Evolutionary conservation across 345 rosid species (phyloP).

Genomic region (Diplotaxis tenuifolia): DNA sequence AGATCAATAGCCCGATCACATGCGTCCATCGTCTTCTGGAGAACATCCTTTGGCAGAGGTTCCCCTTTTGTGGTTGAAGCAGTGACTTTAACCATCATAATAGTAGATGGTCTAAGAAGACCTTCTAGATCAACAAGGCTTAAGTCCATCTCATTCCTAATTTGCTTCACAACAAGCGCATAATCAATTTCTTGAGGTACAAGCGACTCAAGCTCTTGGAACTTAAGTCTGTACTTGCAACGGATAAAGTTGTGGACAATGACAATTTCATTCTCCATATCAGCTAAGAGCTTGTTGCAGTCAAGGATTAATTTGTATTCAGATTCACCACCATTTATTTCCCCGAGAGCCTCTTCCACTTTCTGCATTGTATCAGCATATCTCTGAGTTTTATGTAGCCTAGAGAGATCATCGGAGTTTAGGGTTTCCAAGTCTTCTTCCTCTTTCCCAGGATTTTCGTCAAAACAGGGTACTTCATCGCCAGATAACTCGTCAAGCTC

Average conservation of each 20-base stretch:
- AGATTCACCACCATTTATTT: slow-evolving; percentile 87
- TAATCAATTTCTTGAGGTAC: slow-evolving; percentile 96
- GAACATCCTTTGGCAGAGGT: no score
- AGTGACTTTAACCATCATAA: slow-evolving; percentile 49
- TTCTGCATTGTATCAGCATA: slow-evolving; percentile 79
- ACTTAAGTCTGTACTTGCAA: slow-evolving; percentile 77
- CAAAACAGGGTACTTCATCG: no score
- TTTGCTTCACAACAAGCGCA: slow-evolving; percentile 87
- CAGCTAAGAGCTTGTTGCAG: slow-evolving; percentile 80
- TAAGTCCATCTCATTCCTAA: slow-evolving; percentile 86
- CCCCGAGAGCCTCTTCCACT: slow-evolving; percentile 76
- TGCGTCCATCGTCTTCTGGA: no score
- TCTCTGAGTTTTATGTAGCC: slow-evolving; percentile 80
- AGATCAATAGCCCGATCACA: no score
- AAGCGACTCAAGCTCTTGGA: slow-evolving; percentile 90
- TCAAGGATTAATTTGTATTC: slow-evolving; percentile 91
- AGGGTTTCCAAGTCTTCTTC: slow-evolving; percentile 79
- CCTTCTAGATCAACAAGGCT: slow-evolving; percentile 88
- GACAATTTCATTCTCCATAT: slow-evolving; percentile 82
- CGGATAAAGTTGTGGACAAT: slow-evolving; percentile 89
- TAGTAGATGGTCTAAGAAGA: slow-evolving; percentile 80
- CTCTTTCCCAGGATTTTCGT: no score
- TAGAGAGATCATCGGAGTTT: slow-evolving; percentile 82
- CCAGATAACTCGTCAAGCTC: slow-evolving; percentile 94
- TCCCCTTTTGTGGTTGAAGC: slow-evolving; percentile 14